A percentile compares a stretch with the other conserved stretches of the same genome.
phyloP scores from a whole-genome alignment of 1,139 yeast species.

The Hemisphaericaspora lyxosophila region DNA sequence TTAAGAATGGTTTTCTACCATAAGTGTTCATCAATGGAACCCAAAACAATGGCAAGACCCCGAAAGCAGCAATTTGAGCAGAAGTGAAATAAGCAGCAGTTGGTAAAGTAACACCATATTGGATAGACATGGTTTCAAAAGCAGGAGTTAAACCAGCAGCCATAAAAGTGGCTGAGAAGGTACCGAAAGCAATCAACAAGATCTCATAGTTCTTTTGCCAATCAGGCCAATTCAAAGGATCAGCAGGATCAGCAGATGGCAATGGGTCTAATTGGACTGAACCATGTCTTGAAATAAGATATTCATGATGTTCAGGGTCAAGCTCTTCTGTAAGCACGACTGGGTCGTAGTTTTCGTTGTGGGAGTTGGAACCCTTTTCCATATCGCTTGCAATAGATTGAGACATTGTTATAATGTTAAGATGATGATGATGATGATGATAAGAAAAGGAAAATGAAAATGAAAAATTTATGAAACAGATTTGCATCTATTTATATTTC shows the following conservation, averaged over 20 bases:
- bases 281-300: constrained; percentile 17
- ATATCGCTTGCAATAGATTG: constrained; percentile 5
- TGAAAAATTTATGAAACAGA: too few relatives aligned
- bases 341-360: constrained; percentile 7
- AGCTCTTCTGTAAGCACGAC: constrained; percentile 1
- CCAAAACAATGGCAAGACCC: constrained; percentile 17
- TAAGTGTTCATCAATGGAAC: constrained; percentile 19
- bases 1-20: constrained; percentile 15
- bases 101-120: constrained; percentile 13
- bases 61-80: constrained; percentile 16
- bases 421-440: background rate
- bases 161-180: constrained; percentile 18
- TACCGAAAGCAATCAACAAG: constrained; percentile 16
- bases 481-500: too few relatives aligned
- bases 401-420: constrained; percentile 7
- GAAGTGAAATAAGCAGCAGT: constrained; percentile 18
- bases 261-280: constrained; percentile 18
- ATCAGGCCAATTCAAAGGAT: constrained; percentile 20
- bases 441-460: too few relatives aligned
- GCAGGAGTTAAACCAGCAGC: constrained; percentile 21
- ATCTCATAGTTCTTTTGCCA: constrained; percentile 16
- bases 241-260: constrained; percentile 17
- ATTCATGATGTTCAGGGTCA: constrained; percentile 14
- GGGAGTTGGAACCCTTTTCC: constrained; percentile 8
- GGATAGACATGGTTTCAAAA: constrained; percentile 15